phyloP scores from a whole-genome alignment of 306 rosid genomes.

The Oxytropis ochrocephala region DNA sequence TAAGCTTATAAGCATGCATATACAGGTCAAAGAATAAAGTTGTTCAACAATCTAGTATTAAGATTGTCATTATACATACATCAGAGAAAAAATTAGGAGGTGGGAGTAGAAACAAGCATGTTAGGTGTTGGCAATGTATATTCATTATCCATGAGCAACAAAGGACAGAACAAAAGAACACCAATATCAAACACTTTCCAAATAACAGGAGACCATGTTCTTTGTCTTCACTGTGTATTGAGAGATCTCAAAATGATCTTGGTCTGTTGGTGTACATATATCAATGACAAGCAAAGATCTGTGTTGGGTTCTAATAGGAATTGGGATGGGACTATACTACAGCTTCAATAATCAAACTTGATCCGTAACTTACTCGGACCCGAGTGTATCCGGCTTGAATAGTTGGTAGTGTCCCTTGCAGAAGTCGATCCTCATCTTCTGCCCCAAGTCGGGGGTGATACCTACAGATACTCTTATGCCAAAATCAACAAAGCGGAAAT shows the following conservation, averaged over 20 bases:
- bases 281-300: constrained; percentile 18
- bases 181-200: constrained; percentile 23
- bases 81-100: background rate
- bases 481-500: no score
- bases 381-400: no score
- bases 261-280: constrained; percentile 26
- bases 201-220: constrained; percentile 18
- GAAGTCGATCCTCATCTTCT: no score
- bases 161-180: constrained; percentile 26
- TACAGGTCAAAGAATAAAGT: background rate
- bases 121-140: constrained; percentile 10
- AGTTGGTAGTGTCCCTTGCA: no score
- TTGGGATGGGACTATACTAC: constrained; percentile 5
- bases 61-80: constrained; percentile 16
- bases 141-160: constrained; percentile 11
- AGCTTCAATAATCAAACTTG: no score
- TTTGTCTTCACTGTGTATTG: constrained; percentile 14
- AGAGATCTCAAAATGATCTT: constrained; percentile 1
- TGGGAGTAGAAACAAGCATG: background rate
- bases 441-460: no score
- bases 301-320: background rate
- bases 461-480: no score
- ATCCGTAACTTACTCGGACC: no score
- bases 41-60: constrained; percentile 10
- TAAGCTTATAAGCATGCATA: background rate